Base-by-base conservation (phyloP, 2,329 filamentous ascomycete species). In the Trichoderma sp. region DNA sequence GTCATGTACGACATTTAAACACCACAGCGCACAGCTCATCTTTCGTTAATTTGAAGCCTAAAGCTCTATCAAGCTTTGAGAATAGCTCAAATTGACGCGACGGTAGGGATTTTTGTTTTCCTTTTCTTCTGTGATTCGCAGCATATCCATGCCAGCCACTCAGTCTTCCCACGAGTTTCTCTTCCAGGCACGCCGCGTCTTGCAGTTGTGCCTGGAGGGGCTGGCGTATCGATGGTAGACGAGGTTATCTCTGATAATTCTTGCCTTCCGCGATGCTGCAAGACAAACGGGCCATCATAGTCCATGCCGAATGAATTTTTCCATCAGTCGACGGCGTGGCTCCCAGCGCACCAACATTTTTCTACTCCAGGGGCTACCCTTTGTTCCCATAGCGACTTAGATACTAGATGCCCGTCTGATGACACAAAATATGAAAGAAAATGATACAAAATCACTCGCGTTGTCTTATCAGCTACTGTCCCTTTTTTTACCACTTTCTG, bases 221-320 rank as follows among this genome's bases (percentile, higher is more conserved):
- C 78, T 80, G 78, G 78, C 72, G 71, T 73, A 65, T 66, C 62
- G 66, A 61, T 69, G 52, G 52, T 14, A 60, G 53, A 49, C n/a
- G 60, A 27, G 21, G 10, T 33, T 63, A 62, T 52, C 43, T 49
- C 47, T 21, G 49, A 53, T 69, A 33, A 16, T 47, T 43, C 52
- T 57, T 27, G 62, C 37, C 69, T 68, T 58, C 74, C 67, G 71
- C 68, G 69, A 68, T 73, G 78, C 77, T 85, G 83, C 83, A 74
- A 85, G 80, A 85, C 74, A 65, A 73, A 77, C 60, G 83, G 83
- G 80, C 83, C 83, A 83, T 85, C 83, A 85, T 85, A 85, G 83
- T 85, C 83, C 83, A 75, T 78, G 83, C 78, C 83, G 78, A 81
- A 82, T 78, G 79, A 67, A n/a, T 43, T 40, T 68, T 56, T 61